phyloP scores from a whole-genome alignment of 768 basidiomycete species.

The Fibroporia radiculosa region DNA sequence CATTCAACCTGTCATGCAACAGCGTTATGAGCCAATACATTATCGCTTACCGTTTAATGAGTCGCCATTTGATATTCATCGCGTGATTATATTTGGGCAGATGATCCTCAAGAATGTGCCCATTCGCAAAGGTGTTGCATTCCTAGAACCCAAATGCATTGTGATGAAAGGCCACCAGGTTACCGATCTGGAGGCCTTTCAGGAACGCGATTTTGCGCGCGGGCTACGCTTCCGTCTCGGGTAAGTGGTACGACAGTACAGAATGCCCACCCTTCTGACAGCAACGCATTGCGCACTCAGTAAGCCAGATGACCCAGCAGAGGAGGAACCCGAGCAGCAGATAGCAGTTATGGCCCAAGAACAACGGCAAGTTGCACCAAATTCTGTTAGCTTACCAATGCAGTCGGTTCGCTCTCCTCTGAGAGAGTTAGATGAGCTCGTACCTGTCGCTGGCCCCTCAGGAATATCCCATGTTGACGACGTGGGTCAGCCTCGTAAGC shows the following conservation, averaged over 20 bases:
- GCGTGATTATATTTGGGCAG: conserved; percentile 29
- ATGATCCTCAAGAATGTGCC: conserved; percentile 62
- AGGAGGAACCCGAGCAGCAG: conserved; percentile 6
- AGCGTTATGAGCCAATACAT: not conserved
- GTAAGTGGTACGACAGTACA: conserved; percentile 32
- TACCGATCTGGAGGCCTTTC: conserved; percentile 55
- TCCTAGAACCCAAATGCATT: conserved; percentile 67
- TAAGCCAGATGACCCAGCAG: conserved; percentile 3
- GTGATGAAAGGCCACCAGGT: conserved; percentile 51
- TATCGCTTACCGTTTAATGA: not conserved
- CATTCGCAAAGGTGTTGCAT: conserved; percentile 63
- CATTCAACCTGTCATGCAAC: not conserved
- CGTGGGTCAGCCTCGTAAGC: conserved; percentile 16
- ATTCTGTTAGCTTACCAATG: not conserved
- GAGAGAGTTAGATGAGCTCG: conserved; percentile 13
- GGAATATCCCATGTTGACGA: conserved; percentile 16
- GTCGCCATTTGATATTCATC: too few relatives aligned
- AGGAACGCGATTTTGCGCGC: conserved; percentile 51
- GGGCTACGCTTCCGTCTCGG: conserved; percentile 58
- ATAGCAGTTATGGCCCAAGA: conserved; percentile 7
- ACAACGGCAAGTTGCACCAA: not conserved
- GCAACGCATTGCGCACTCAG: not conserved
- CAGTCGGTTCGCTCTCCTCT: conserved; percentile 14
- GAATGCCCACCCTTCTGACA: conserved; percentile 3
- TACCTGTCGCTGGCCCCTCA: conserved; percentile 15